Conservation (phyloP, 2,329 filamentous ascomycete species). For the Fusarium bulbicola region DNA sequence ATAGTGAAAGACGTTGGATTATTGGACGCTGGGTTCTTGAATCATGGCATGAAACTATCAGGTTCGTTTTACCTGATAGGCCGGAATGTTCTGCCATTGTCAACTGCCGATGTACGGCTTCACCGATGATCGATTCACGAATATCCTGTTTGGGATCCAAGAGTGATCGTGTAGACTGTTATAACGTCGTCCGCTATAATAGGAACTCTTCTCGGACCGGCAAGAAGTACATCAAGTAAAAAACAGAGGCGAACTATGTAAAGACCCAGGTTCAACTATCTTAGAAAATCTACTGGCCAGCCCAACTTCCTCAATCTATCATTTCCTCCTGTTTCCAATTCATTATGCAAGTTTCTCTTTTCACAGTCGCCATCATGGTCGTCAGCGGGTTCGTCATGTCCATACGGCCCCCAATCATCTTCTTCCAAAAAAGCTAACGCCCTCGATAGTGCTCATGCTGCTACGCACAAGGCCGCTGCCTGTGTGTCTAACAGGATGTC, state of each 20-base stretch:
- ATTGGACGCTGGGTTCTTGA: too few species aligned
- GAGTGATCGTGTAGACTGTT: too few species aligned
- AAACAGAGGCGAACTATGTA: background rate
- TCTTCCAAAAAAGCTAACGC: background rate
- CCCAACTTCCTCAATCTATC: background rate
- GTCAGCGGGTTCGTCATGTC: background rate
- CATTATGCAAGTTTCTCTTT: background rate
- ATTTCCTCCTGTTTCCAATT: rapidly evolving
- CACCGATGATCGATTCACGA: background rate
- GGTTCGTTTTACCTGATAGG: background rate
- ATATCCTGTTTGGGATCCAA: background rate
- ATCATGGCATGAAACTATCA: background rate
- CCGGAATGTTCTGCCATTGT: background rate
- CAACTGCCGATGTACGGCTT: background rate
- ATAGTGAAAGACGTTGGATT: too few species aligned
- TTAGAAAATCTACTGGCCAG: rapidly evolving
- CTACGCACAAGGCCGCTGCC: background rate
- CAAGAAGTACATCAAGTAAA: background rate
- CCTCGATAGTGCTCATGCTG: background rate
- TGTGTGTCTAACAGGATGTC: background rate
- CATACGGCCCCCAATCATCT: rapidly evolving
- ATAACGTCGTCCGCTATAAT: too few species aligned
- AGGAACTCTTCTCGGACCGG: background rate
- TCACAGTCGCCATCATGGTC: background rate
- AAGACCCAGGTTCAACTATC: background rate